Conservation (phyloP, 768 basidiomycete genomes). For the Lactifluus piperatus region DNA sequence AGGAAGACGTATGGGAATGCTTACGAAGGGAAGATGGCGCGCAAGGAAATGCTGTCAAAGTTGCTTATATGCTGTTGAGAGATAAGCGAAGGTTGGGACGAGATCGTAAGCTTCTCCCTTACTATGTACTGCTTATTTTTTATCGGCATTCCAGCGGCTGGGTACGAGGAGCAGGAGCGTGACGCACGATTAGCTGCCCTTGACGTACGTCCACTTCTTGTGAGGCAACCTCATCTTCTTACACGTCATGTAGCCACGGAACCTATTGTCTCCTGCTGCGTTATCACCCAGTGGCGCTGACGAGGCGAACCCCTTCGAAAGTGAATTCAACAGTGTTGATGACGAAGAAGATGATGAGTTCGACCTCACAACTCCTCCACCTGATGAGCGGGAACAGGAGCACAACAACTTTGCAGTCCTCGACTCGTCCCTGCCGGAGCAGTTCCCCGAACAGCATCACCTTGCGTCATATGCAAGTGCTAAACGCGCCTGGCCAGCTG, state of each 20-base stretch:
- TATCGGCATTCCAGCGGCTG: slow-evolving; percentile 43
- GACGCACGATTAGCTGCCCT: slow-evolving; percentile 70
- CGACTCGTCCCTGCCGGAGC: slow-evolving; percentile 71
- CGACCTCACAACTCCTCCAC: slow-evolving; percentile 39
- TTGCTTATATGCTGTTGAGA: slow-evolving; percentile 88
- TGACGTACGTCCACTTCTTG: slow-evolving; percentile 49
- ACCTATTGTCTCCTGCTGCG: slow-evolving; percentile 55
- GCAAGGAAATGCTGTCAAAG: slow-evolving; percentile 89
- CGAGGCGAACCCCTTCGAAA: slow-evolving; percentile 75
- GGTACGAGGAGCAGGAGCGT: slow-evolving; percentile 79
- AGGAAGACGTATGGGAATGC: slow-evolving; percentile 84
- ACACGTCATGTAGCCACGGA: slow-evolving; percentile 45
- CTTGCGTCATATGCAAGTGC: slow-evolving; percentile 59
- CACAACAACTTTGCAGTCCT: slow-evolving; percentile 77
- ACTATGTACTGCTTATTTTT: slow-evolving; percentile 17
- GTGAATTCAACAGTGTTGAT: slow-evolving; percentile 51
- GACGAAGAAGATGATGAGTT: slow-evolving; percentile 46
- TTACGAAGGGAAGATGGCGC: slow-evolving; percentile 75
- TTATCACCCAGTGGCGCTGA: slow-evolving; percentile 55
- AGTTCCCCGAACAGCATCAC: slow-evolving; percentile 56
- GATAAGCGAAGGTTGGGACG: slow-evolving; percentile 81
- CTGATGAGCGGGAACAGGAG: slow-evolving; percentile 30
- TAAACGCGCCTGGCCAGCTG: slow-evolving; percentile 33
- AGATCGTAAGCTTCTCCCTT: slow-evolving; percentile 55
- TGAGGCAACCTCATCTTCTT: slow-evolving; percentile 5